phyloP scores from a whole-genome alignment of 2,329 filamentous ascomycete species.

The Cladorrhinum sp. region DNA sequence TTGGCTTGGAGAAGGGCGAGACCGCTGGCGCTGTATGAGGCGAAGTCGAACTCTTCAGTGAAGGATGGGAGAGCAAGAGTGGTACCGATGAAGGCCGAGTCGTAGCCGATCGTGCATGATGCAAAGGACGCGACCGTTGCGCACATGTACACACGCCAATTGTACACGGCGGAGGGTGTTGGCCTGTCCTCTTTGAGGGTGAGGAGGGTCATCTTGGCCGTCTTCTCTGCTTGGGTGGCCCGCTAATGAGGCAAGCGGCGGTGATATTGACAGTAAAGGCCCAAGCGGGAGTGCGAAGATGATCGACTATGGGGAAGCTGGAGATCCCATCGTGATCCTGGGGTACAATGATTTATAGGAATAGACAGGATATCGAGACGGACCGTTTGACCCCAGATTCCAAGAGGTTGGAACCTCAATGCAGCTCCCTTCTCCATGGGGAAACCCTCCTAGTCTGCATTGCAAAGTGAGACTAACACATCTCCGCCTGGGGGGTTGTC shows the following conservation, averaged over 20 bases:
- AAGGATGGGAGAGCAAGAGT: conserved; percentile 71
- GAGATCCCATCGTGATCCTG: background rate
- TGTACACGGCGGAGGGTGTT: conserved; percentile 56
- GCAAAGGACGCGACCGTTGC: conserved; percentile 55
- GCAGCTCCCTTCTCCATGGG: conserved; percentile 14
- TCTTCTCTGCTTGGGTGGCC: background rate
- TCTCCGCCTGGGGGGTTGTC: conserved; percentile 16
- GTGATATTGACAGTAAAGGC: too few species aligned
- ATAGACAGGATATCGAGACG: background rate
- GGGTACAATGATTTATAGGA: conserved; percentile 21
- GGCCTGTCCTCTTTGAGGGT: conserved; percentile 54
- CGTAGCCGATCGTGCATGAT: conserved; percentile 57
- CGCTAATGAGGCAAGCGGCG: background rate
- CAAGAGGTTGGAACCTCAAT: conserved; percentile 5
- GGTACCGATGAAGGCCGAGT: conserved; percentile 76
- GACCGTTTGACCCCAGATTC: conserved; percentile 11
- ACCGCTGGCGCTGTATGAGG: conserved; percentile 42
- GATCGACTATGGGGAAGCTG: conserved; percentile 11
- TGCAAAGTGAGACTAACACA: conserved; percentile 5
- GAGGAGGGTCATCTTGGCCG: conserved; percentile 40
- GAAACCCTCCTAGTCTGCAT: conserved; percentile 6
- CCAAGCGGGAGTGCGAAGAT: background rate
- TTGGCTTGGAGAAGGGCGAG: conserved; percentile 65
- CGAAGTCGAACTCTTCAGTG: conserved; percentile 63
- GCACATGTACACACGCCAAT: conserved; percentile 57